Evolutionary conservation across 352 stramenopile genomes (phyloP), one percentile per base, ranked within the genome.

Genomic region (Phytophthora podocarpi): DNA sequence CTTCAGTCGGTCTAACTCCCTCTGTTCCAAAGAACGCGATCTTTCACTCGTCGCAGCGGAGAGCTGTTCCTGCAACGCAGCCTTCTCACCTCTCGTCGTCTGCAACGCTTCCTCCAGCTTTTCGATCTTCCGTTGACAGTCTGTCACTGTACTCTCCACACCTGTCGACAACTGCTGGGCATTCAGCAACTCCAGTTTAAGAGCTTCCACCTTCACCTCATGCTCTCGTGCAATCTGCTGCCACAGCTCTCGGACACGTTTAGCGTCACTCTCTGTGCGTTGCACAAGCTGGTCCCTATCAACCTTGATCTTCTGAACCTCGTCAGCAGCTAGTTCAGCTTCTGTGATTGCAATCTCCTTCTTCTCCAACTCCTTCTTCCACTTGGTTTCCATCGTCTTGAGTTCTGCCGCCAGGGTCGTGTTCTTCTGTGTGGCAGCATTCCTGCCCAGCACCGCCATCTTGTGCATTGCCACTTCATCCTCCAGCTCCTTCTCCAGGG

Each of bases 171-270:
- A 34, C 41, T 83, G 59, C 7, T 68, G 59, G 8, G 63, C 53
- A 18, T 65, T 70, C 2, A 82, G 53, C 10, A 91, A 61, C 41
- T 89, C 76, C 12, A 68, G 54, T 9, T 68, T 65, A 9, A 89
- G 51, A 5, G 60, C 53, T 36, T 80, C 70, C 9, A 82, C 59
- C 58, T 93, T 77, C 4, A 69, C 72, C 47, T 85, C 70, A 53
- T 95, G 83, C 61, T 93, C 82, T 21, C 65, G 72, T 27, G 72
- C 77, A 57, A 92, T 91, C 66, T 93, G 81, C 41, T 88, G 77
- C 82, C 83, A 93, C 16, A 95, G 63, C 51, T 89, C 79, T n/a
- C 83, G 70, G 43, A 95, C 74, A 26, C 83, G 78, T 53, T 76
- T 81, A 0, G 85, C 85, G 30, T 93, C 83, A 12, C 65, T 80